Evolutionary conservation across 2,329 filamentous ascomycete species (phyloP).

Genomic region (Pseudodiploospora longispora): DNA sequence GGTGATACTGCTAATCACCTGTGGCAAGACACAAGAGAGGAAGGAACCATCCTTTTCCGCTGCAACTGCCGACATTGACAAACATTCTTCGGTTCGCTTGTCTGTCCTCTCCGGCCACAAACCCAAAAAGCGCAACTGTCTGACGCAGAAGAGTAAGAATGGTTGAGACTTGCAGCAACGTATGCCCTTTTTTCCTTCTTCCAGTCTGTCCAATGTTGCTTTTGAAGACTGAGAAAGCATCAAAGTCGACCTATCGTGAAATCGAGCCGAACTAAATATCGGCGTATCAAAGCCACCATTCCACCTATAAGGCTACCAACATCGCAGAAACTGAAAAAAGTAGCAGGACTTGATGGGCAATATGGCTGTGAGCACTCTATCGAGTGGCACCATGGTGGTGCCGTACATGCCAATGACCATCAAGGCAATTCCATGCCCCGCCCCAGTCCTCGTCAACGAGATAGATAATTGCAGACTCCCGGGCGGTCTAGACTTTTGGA

Average conservation of each 20-base stretch:
- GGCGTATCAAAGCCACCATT: too few relatives aligned
- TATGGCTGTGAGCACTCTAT: conserved; percentile 9
- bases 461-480: conserved; percentile 15
- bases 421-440: conserved; percentile 12
- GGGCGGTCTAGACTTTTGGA: conserved; percentile 17
- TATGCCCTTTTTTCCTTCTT: too few relatives aligned
- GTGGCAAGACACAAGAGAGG: too few relatives aligned
- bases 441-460: conserved; percentile 13
- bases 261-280: too few relatives aligned
- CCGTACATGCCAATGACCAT: conserved; percentile 18
- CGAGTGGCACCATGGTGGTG: conserved; percentile 8
- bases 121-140: too few relatives aligned
- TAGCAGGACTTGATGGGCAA: background rate
- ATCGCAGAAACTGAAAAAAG: too few relatives aligned
- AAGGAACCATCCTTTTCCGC: too few relatives aligned
- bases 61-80: background rate
- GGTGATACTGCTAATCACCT: too few relatives aligned
- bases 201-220: background rate
- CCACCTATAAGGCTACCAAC: too few relatives aligned
- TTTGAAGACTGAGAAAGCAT: background rate
- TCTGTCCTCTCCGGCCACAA: background rate
- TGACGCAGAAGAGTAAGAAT: too few relatives aligned
- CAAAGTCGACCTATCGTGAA: too few relatives aligned
- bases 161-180: too few relatives aligned
- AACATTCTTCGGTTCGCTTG: background rate